phyloP scores from a whole-genome alignment of 768 basidiomycete genomes.

The Russula vinacea region DNA sequence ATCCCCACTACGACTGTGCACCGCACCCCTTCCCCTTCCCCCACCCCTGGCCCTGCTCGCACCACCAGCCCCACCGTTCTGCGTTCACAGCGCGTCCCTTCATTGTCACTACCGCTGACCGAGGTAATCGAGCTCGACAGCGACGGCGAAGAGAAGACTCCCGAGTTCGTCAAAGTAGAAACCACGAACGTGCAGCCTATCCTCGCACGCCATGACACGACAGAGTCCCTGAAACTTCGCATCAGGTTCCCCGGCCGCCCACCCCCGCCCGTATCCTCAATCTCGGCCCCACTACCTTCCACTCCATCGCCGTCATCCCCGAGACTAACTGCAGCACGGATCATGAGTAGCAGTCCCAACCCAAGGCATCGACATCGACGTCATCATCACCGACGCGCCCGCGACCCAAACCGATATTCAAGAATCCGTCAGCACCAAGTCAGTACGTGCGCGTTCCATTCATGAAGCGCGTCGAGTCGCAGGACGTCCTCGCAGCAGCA shows the following conservation, averaged over 20 bases:
- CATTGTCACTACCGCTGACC: neutral
- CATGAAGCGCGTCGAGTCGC: slow-evolving; percentile 7
- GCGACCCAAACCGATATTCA: slow-evolving; percentile 26
- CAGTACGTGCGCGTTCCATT: slow-evolving; percentile 22
- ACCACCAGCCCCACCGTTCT: neutral
- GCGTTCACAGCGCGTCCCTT: neutral
- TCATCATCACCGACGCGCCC: slow-evolving; percentile 22
- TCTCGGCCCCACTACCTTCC: neutral
- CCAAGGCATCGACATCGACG: neutral
- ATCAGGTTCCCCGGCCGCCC: slow-evolving; percentile 16
- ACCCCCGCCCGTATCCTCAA: neutral
- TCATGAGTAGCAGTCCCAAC: neutral
- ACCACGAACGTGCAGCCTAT: neutral
- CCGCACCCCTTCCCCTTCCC: neutral
- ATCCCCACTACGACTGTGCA: neutral
- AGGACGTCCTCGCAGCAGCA: neutral
- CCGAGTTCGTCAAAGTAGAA: slow-evolving; percentile 11
- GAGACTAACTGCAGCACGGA: neutral
- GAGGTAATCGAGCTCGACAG: slow-evolving; percentile 26
- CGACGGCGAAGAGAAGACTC: slow-evolving; percentile 18
- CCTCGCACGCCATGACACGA: slow-evolving; percentile 1
- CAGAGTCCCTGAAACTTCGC: slow-evolving; percentile 19
- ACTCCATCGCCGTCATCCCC: neutral
- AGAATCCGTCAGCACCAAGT: slow-evolving; percentile 15
- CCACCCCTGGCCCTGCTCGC: neutral